Conservation (phyloP, 1,139 yeast genomes). For the Schwanniomyces etchellsii region DNA sequence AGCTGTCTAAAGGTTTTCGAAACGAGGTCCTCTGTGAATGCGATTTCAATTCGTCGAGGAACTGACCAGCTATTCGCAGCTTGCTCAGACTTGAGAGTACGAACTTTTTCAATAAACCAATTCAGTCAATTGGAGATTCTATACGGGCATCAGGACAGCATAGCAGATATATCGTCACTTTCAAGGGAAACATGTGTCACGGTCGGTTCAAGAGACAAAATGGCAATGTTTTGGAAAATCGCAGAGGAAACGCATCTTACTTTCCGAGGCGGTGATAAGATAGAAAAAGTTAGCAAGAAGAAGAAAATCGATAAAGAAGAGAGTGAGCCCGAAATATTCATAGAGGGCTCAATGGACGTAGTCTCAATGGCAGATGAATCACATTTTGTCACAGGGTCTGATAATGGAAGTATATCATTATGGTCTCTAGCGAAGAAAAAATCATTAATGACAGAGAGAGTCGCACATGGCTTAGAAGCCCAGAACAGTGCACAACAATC, state of each 20-base stretch:
- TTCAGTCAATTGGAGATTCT: constrained; percentile 83
- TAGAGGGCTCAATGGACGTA: constrained; percentile 89
- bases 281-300: constrained; percentile 37
- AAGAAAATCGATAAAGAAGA: constrained; percentile 24
- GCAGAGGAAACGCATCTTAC: constrained; percentile 92
- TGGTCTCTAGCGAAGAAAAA: constrained; percentile 93
- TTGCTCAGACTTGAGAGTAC: constrained; percentile 84
- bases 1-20: constrained; percentile 72
- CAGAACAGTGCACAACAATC: constrained; percentile 41
- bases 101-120: constrained; percentile 83
- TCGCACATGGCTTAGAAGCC: constrained; percentile 75
- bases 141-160: constrained; percentile 93
- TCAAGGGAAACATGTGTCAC: constrained; percentile 89
- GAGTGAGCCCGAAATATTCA: constrained; percentile 35
- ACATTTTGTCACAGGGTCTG: constrained; percentile 90
- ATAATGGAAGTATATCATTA: constrained; percentile 79
- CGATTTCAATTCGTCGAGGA: constrained; percentile 71
- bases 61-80: constrained; percentile 88
- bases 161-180: constrained; percentile 74
- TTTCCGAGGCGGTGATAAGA: constrained; percentile 81
- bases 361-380: constrained; percentile 90
- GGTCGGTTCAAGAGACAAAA: constrained; percentile 90
- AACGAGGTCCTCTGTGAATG: constrained; percentile 67
- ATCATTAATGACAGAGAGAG: constrained; percentile 63
- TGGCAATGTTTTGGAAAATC: constrained; percentile 95